Evolutionary conservation across 2,329 filamentous ascomycete species (phyloP).

Genomic region (Acrodontium crateriforme): DNA sequence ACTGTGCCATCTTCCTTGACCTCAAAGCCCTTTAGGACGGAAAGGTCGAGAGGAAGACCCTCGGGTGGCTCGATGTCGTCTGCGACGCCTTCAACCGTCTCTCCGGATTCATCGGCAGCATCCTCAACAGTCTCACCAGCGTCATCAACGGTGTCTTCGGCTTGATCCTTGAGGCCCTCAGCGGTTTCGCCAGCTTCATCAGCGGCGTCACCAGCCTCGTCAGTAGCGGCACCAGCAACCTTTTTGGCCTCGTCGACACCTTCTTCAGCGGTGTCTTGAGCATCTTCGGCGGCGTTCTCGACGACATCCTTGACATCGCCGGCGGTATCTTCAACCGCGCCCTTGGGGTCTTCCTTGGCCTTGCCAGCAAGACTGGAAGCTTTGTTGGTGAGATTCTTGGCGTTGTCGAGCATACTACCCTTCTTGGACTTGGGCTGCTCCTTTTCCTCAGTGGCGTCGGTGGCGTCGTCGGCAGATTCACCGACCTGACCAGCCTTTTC

Average conservation of each 20-base stretch:
- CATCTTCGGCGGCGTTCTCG: conserved; percentile 21
- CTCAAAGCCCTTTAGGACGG: conserved; percentile 35
- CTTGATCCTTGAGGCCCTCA: conserved; percentile 18
- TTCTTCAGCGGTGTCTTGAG: conserved; percentile 19
- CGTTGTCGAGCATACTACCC: conserved; percentile 28
- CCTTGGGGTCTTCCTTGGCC: conserved; percentile 6
- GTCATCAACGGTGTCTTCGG: conserved; percentile 13
- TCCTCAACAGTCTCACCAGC: conserved; percentile 14
- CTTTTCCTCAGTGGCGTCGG: conserved; percentile 15
- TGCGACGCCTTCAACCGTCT: conserved; percentile 17
- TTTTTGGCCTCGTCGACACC: conserved; percentile 19
- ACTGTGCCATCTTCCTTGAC: conserved; percentile 42
- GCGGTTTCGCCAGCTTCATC: too few relatives aligned
- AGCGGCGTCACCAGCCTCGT: conserved; percentile 18
- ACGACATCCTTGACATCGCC: conserved; percentile 20
- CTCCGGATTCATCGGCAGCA: conserved; percentile 18
- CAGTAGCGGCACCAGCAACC: conserved; percentile 19
- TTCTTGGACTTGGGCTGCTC: conserved; percentile 18
- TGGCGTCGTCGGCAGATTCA: conserved; percentile 19
- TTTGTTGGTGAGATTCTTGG: conserved; percentile 33
- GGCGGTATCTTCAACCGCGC: conserved; percentile 7
- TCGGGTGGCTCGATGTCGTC: conserved; percentile 22
- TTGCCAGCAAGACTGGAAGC: conserved; percentile 34
- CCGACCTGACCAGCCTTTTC: conserved; percentile 27
- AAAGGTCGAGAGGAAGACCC: conserved; percentile 29